These are phyloP conservation scores for Hymenoscyphus salicellus DNA, from an alignment of 2,329 filamentous ascomycete genomes.

Conservation along the genomic window DNA sequence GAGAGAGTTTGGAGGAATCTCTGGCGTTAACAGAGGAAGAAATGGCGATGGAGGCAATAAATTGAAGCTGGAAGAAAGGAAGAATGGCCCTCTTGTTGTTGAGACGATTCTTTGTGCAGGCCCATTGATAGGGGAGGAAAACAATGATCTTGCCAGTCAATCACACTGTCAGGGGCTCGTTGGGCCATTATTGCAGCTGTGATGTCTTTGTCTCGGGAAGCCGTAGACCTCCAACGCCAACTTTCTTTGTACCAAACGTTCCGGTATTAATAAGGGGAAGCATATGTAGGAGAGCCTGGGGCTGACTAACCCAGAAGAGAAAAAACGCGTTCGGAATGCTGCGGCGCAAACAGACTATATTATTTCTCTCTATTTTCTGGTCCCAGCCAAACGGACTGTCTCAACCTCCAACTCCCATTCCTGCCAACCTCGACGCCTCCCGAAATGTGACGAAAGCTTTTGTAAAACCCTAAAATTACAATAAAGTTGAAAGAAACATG, in stretches of 20 bases:
- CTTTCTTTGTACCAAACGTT: constrained; percentile 31
- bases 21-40: constrained; percentile 2
- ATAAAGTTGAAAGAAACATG: background rate
- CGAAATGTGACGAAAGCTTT: constrained; percentile 13
- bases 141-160: constrained; percentile 35
- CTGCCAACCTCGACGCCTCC: constrained; percentile 12
- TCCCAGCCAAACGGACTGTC: constrained; percentile 19
- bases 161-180: constrained; percentile 24
- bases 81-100: constrained; percentile 35
- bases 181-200: constrained; percentile 33
- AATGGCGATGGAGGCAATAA: constrained; percentile 16
- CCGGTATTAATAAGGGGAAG: constrained; percentile 19
- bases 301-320: constrained; percentile 21
- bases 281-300: constrained; percentile 6
- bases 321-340: constrained; percentile 19
- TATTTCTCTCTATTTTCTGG: constrained; percentile 11
- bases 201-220: constrained; percentile 37
- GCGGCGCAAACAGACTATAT: constrained; percentile 20
- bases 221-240: constrained; percentile 29
- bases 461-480: constrained; percentile 13
- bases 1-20: constrained; percentile 16
- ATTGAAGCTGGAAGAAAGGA: constrained; percentile 23
- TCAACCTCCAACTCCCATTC: constrained; percentile 14
- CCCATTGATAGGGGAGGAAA: constrained; percentile 31
- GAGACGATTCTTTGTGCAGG: constrained; percentile 33